Percentiles rank a stretch among this genome's conserved stretches.
These are phyloP conservation scores for Thielaviopsis populi DNA, from an alignment of 2,329 filamentous ascomycete genomes.

Conservation along the genomic window DNA sequence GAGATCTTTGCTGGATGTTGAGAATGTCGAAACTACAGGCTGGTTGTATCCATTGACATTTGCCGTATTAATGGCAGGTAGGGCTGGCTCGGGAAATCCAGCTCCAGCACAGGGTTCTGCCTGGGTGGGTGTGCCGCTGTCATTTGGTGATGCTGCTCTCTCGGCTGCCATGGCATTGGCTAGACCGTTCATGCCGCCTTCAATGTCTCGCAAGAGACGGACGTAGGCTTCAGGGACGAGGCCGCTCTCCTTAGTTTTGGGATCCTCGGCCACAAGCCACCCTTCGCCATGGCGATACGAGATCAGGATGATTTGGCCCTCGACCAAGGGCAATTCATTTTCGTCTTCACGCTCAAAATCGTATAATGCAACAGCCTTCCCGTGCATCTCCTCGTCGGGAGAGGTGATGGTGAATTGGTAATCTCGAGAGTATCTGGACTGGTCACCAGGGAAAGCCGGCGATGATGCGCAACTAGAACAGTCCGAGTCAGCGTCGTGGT, in stretches of 20 bases:
- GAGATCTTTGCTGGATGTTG: slow-evolving; percentile 54
- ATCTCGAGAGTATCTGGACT: slow-evolving; percentile 73
- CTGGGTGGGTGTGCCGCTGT: slow-evolving; percentile 47
- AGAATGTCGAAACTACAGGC: slow-evolving; percentile 53
- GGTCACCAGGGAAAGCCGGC: slow-evolving; percentile 45
- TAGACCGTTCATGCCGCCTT: slow-evolving; percentile 68
- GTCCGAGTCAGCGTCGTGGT: slow-evolving; percentile 34
- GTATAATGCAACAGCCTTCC: slow-evolving; percentile 87
- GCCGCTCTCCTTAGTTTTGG: slow-evolving; percentile 83
- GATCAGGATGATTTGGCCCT: slow-evolving; percentile 93
- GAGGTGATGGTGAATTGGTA: slow-evolving; percentile 93
- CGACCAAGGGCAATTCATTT: slow-evolving; percentile 81
- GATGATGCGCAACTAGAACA: slow-evolving; percentile 44
- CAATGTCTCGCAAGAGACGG: slow-evolving; percentile 77
- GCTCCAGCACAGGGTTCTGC: slow-evolving; percentile 27
- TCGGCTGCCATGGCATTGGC: slow-evolving; percentile 26
- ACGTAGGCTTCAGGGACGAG: slow-evolving; percentile 96
- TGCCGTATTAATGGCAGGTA: slow-evolving; percentile 11
- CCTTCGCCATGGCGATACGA: slow-evolving; percentile 93
- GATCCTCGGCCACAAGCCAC: slow-evolving; percentile 94
- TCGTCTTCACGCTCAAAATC: slow-evolving; percentile 93
- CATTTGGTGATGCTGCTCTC: slow-evolving; percentile 33
- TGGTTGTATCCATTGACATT: slow-evolving; percentile 48
- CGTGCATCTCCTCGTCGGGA: slow-evolving; percentile 94
- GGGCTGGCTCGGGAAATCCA: slow-evolving; percentile 4